Evolutionary conservation across 164 flowering plant genomes (phyloP).

Genomic region (Hamamelis virginiana): DNA sequence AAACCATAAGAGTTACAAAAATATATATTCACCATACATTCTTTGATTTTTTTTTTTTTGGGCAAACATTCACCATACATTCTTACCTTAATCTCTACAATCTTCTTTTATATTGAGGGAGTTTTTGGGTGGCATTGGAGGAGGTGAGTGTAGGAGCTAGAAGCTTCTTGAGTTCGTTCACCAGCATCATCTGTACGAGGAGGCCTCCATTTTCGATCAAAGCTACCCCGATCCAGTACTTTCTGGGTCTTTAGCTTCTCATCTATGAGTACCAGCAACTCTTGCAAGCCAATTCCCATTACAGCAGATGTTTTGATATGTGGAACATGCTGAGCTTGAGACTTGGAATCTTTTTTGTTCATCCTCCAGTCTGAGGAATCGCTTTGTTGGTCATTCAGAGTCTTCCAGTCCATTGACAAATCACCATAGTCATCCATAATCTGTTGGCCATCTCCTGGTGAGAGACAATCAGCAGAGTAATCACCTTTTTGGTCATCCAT

Average conservation of each 20-base stretch:
- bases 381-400: constrained; percentile 16
- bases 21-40: too few relatives aligned
- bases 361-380: constrained; percentile 12
- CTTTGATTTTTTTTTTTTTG: too few relatives aligned
- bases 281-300: constrained; percentile 81
- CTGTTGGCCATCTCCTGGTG: constrained; percentile 27
- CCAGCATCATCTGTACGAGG: constrained; percentile 33
- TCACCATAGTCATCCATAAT: constrained; percentile 14
- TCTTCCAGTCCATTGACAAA: constrained; percentile 13
- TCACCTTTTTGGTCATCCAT: constrained; percentile 25
- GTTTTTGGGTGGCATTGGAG: too few relatives aligned
- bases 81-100: too few relatives aligned
- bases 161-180: too few relatives aligned
- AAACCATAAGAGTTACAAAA: too few relatives aligned
- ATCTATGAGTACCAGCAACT: constrained; percentile 71
- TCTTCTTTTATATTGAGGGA: too few relatives aligned
- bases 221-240: constrained; percentile 26
- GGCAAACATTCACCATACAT: too few relatives aligned
- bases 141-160: too few relatives aligned
- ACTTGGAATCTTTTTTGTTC: constrained; percentile 19
- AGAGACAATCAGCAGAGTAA: constrained; percentile 35
- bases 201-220: constrained; percentile 83
- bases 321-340: constrained; percentile 30
- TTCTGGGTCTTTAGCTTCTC: constrained; percentile 44
- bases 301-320: constrained; percentile 72